Conservation (phyloP, 495 filamentous ascomycete genomes). For the Choiromyces venosus region DNA sequence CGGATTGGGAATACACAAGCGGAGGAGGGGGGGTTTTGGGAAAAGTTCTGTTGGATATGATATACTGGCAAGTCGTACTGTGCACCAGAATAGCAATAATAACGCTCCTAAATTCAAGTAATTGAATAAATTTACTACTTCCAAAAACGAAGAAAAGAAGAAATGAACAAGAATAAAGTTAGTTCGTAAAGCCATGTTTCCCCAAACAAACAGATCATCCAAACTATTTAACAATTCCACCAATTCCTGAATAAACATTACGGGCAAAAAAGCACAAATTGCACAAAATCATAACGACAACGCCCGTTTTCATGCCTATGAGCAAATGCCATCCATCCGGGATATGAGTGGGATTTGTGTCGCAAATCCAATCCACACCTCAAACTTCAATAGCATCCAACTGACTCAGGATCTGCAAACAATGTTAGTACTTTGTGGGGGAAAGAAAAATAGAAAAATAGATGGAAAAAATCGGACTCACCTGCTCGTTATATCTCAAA, state of each 20-base stretch:
- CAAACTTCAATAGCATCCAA: not conserved
- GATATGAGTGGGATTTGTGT: not conserved
- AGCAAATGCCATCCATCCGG: not conserved
- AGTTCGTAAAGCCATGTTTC: no score
- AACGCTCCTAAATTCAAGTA: no score
- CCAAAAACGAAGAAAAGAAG: no score
- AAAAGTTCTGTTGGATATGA: not conserved
- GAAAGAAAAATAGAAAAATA: not conserved
- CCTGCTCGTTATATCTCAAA: slow-evolving; percentile 52
- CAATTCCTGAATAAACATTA: no score
- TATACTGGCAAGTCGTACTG: no score
- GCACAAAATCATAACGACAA: not conserved
- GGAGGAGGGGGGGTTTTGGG: not conserved
- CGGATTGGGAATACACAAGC: not conserved
- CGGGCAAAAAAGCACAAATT: no score
- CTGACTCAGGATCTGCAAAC: not conserved
- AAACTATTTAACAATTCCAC: no score
- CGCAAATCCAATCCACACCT: not conserved
- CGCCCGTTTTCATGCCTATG: not conserved
- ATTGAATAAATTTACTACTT: no score
- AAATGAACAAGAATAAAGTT: no score
- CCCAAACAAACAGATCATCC: no score
- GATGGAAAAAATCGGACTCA: slow-evolving; percentile 30
- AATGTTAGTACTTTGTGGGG: not conserved
- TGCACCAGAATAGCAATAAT: no score